These are phyloP conservation scores for Colletotrichum sp. DNA, from an alignment of 2,329 filamentous ascomycete species.

Conservation along the genomic window DNA sequence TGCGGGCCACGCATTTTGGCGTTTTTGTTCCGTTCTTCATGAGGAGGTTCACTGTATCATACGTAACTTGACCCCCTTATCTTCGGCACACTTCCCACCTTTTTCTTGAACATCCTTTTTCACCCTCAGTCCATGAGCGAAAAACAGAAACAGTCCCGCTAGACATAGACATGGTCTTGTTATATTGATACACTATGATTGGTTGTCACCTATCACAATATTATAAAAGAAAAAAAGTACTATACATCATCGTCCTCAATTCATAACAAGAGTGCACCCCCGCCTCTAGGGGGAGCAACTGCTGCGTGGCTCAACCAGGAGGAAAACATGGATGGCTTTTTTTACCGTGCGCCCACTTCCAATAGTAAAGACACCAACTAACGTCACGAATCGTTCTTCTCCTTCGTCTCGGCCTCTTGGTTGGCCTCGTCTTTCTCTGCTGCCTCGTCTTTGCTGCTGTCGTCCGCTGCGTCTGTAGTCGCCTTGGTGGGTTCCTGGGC, in stretches of 20 bases:
- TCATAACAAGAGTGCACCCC: background rate
- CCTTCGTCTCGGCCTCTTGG: conserved; percentile 4
- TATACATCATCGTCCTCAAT: conserved; percentile 17
- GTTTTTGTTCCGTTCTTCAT: background rate
- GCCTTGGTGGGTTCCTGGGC: conserved; percentile 29
- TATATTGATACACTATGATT: conserved; percentile 16
- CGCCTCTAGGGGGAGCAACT: background rate
- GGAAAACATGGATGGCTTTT: background rate
- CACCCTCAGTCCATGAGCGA: background rate
- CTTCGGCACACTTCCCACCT: background rate
- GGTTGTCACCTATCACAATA: background rate
- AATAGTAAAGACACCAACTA: background rate
- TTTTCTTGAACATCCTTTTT: background rate
- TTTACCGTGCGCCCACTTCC: background rate
- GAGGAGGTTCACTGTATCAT: background rate
- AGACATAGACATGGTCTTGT: conserved; percentile 1
- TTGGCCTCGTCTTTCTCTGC: conserved; percentile 5
- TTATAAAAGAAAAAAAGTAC: conserved; percentile 1
- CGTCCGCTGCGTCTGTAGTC: conserved; percentile 18
- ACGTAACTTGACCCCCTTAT: background rate
- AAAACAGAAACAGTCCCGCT: background rate
- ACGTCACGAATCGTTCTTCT: conserved; percentile 1
- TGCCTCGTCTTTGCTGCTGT: conserved; percentile 24
- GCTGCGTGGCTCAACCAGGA: background rate
- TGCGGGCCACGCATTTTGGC: background rate